Base-by-base conservation (phyloP, 257 asterid genomes). In the Eucommia ulmoides region DNA sequence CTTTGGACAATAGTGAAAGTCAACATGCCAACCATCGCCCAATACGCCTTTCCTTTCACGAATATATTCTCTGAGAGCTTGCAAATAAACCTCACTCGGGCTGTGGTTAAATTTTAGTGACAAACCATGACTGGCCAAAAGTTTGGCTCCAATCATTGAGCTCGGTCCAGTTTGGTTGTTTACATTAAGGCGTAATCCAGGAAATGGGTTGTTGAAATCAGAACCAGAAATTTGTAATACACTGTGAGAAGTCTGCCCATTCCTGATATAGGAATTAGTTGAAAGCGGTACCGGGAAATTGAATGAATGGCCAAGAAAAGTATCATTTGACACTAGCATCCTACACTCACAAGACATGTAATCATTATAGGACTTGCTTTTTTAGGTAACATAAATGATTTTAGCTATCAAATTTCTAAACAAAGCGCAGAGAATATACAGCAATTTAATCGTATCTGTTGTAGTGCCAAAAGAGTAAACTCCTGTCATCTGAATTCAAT, bases 11-110 rank as follows among this genome's bases (percentile, higher is more conserved):
- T 73, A 86, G 44, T 70, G 81, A 48, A 86, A 83, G 54, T 81
- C 92, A 55, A 86, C 94, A 22, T 17, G 69, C 98, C 98, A 91
- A 63, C 92, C 95, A 62, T 72, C 93, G 50, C 74, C 80, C 57
- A 89, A 45, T 23, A 61, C 49, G 48, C 95, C 95, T 45, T 80
- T 69, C 55, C 75, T 78, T 76, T 80, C 80, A 53, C 76, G 60
- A 45, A 91, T 70, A 62, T 76, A 77, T 24, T 83, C 93, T 61
- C 65, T 69, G 51, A 91, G 92, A 45, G 58, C 59, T 60, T 83
- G 77, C 25, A 91, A 77, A 51, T 81, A 91, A 62, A 81, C 35
- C 60, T 63, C 61, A 51, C 66, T 66, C 25, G 81, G 72, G 60
- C 61, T 65, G 61, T 51, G 73, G 18, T 67, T 63, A 54, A 58